Base-by-base conservation (phyloP, 2,329 filamentous ascomycete species). In the Arachnomyces sp. region DNA sequence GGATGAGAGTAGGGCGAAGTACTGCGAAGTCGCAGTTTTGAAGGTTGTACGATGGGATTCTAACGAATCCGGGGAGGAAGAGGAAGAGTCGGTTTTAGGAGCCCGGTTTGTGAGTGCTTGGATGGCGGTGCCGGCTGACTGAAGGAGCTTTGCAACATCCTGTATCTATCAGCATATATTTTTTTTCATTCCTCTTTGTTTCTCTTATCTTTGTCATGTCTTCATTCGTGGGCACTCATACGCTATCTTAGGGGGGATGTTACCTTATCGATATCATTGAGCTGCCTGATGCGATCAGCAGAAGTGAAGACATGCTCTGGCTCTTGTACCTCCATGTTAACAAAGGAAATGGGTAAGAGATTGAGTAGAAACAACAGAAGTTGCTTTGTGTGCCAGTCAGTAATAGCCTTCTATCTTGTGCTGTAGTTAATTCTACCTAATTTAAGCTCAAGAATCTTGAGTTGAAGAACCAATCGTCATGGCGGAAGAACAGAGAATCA, bases 231-330 rank as follows among this genome's bases (percentile, higher is more conserved):
- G 21, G 32, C 21, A 16, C 17, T 36, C 53, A n/a, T n/a, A n/a
- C n/a, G n/a, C n/a, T n/a, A n/a, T n/a, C n/a, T n/a, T n/a, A 13
- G 63, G 60, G 45, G 16, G 28, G 3, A 14, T n/a, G 43, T 30
- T 56, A 81, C 79, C 55, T 77, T 76, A 65, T 93, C 87, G 52
- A 94, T 84, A 31, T 82, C 78, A 51, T 81, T 83, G 41, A 94
- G 76, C 54, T 93, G 86, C 42, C 81, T 72, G 48, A 94, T 87
- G 48, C 84, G 85, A 59, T 93, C 84, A 31, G 82, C 75, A 28
- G 83, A 75, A 7, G 79, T 84, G 50, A 89, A 84, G n/a, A 52
- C 54, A 31, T 57, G 48, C 38, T 59, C 50, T 6, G 54, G 44
- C 35, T 53, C 36, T 31, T 56, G 47, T 21, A 49, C 38, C 7